These are phyloP conservation scores for Chlorella sp. DNA, from an alignment of 139 green algal genomes.

Conservation along the genomic window DNA sequence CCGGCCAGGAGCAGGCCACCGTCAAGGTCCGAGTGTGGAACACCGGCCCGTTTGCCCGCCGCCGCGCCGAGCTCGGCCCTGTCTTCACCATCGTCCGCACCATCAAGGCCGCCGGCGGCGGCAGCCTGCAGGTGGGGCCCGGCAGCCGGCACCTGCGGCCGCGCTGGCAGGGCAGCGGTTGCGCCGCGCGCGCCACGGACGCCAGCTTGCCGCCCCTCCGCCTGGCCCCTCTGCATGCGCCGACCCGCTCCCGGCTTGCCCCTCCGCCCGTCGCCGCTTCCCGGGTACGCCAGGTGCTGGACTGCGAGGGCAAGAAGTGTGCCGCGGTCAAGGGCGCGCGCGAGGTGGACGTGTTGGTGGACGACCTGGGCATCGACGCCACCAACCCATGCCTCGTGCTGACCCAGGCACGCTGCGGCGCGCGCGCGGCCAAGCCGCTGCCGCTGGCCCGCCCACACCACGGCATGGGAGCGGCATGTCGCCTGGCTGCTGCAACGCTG, in stretches of 20 bases:
- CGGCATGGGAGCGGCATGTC: too few species aligned
- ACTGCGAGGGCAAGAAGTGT: too few species aligned
- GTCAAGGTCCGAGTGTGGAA: conserved; percentile 73
- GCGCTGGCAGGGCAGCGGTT: too few species aligned
- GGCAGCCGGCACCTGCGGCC: background rate
- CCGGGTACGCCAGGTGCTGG: too few species aligned
- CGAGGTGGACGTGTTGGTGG: conserved; percentile 34
- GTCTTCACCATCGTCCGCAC: conserved; percentile 63
- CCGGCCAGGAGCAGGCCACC: conserved; percentile 15
- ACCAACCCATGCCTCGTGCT: conserved; percentile 43
- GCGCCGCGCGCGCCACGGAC: too few species aligned
- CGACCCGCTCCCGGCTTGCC: background rate
- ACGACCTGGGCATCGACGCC: conserved; percentile 36
- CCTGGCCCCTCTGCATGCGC: background rate
- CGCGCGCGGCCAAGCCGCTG: too few species aligned
- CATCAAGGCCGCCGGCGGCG: conserved; percentile 18
- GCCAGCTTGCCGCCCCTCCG: too few species aligned
- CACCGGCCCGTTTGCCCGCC: conserved; percentile 59
- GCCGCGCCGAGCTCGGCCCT: conserved; percentile 50
- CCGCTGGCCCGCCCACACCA: too few species aligned
- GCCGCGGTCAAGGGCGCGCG: too few species aligned
- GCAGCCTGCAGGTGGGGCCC: background rate
- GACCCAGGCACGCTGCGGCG: conserved; percentile 9
- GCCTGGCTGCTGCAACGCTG: too few species aligned
- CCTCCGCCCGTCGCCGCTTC: conserved; percentile 1